Evolutionary conservation across 257 asterid genomes (phyloP), one percentile per base, ranked within the genome.

Genomic region (Solanum rostratum): DNA sequence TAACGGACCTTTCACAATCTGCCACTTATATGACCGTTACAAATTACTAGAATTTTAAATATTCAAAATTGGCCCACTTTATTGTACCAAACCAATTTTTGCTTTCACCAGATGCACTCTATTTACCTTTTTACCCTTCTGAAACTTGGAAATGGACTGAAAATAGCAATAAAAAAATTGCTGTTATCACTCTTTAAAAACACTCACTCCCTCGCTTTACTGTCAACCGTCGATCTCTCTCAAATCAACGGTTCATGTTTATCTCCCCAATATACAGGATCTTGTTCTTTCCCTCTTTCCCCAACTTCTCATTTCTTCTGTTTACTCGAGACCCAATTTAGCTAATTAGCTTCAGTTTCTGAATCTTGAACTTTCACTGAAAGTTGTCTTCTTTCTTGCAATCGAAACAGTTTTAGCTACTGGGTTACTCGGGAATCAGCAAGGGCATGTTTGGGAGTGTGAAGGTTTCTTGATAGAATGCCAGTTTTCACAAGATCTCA

Each of bases 401-500:
- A 68, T 70, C 39, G 62, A 39, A 20, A 55, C 9, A 69, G 70
- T 78, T 85, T 84, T 29, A 43, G 83, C 73, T 82, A 29, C 22
- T 37, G 62, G 41, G 49, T 29, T 4, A 68, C 66, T 65, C 74
- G 69, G 80, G 84, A 86, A 84, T 39, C 60, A 70, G 27, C 3
- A 66, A 79, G 86, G 84, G 87, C 84, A 84, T 85, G 86, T 80
- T 85, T 73, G 66, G 84, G 39, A 74, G 73, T 62, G 60, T 39
- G 43, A 33, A 29, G 15, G 8, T 22, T 20, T 24, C n/a, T 30
- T 45, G 49, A 45, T 12, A 85, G 87, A 80, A 90, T 90, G 93
- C 91, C 93, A 14, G 92, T 90, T 57, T 88, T 87, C 37, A 89
- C 93, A 29, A 89, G 93, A 87, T 88, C 93, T 73, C 89, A 89